phyloP scores from a whole-genome alignment of 2,329 filamentous ascomycete genomes.

The Tolypocladium nubicola region DNA sequence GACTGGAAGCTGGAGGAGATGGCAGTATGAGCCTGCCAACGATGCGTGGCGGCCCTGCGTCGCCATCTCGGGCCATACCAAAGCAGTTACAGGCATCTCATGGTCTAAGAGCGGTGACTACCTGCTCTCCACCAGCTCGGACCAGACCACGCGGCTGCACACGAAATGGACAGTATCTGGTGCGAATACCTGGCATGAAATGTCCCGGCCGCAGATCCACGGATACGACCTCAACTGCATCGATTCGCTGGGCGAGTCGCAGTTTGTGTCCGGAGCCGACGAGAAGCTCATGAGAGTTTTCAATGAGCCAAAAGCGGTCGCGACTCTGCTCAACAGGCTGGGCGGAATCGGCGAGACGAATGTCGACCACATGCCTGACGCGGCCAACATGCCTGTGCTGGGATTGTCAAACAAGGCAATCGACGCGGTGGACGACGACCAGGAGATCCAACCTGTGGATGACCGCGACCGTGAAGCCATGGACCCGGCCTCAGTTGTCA shows the following conservation, averaged over 20 bases:
- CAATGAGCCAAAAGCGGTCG: slow-evolving; percentile 75
- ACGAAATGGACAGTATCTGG: slow-evolving; percentile 57
- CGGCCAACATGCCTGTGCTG: slow-evolving; percentile 88
- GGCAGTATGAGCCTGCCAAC: slow-evolving; percentile 51
- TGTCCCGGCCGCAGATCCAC: slow-evolving; percentile 91
- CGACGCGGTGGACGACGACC: slow-evolving; percentile 41
- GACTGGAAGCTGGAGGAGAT: slow-evolving; percentile 87
- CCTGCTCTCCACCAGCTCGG: slow-evolving; percentile 76
- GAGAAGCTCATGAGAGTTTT: slow-evolving; percentile 98
- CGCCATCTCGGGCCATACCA: slow-evolving; percentile 75
- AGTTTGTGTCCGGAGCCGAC: slow-evolving; percentile 90
- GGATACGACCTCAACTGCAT: slow-evolving; percentile 97
- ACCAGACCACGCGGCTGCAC: slow-evolving; percentile 87
- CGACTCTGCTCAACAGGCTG: slow-evolving; percentile 58
- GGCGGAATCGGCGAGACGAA: slow-evolving; percentile 43
- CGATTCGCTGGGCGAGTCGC: slow-evolving; percentile 58
- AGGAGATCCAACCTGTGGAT: slow-evolving; percentile 31
- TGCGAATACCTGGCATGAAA: slow-evolving; percentile 75
- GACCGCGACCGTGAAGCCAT: slow-evolving; percentile 41
- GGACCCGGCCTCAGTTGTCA: slow-evolving; percentile 44
- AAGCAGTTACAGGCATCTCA: slow-evolving; percentile 67
- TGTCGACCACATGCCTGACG: slow-evolving; percentile 57
- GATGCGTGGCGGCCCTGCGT: slow-evolving; percentile 69
- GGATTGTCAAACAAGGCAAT: slow-evolving; percentile 95
- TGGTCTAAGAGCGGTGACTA: slow-evolving; percentile 80